A percentile compares a stretch with the other conserved stretches of the same genome.
Evolutionary conservation across 1,139 yeast genomes (phyloP).

Genomic region (Yamadazyma pseudoaaseri): DNA sequence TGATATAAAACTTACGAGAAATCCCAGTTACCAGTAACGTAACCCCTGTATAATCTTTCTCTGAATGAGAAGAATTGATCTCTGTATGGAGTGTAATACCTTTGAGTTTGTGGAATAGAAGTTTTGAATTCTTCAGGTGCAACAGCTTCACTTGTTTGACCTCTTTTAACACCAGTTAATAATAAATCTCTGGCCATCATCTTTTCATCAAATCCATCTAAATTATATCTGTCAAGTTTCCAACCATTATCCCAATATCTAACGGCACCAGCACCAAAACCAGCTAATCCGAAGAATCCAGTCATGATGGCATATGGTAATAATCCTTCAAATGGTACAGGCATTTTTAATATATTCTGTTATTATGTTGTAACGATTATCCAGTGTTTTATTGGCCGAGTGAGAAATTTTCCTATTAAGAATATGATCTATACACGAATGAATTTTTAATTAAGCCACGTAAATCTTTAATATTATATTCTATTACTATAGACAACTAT

Average conservation of each 20-base stretch:
- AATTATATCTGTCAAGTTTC: constrained; percentile 48
- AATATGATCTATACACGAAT: too few species aligned
- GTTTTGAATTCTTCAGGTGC: constrained; percentile 70
- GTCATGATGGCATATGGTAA: constrained; percentile 50
- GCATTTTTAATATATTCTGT: constrained; percentile 24
- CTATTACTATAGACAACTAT: too few species aligned
- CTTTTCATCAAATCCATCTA: constrained; percentile 46
- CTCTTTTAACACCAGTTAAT: constrained; percentile 71
- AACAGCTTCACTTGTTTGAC: constrained; percentile 62
- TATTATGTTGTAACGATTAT: constrained; percentile 1
- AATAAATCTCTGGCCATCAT: constrained; percentile 73
- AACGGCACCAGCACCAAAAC: constrained; percentile 46
- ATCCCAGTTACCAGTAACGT: constrained; percentile 49
- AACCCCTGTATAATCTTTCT: constrained; percentile 51
- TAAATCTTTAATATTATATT: too few species aligned
- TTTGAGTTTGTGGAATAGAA: constrained; percentile 32
- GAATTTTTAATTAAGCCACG: too few species aligned
- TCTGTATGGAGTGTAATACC: constrained; percentile 51
- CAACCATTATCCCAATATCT: constrained; percentile 55
- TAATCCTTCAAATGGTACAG: constrained; percentile 52
- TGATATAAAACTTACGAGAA: constrained; percentile 20
- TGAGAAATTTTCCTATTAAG: constrained; percentile 4
- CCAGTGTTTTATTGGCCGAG: constrained; percentile 6
- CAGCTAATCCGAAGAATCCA: constrained; percentile 49
- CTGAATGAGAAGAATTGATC: constrained; percentile 48